Evolutionary conservation across 768 basidiomycete species (phyloP).

Genomic region (Rhizopogon roseolus): DNA sequence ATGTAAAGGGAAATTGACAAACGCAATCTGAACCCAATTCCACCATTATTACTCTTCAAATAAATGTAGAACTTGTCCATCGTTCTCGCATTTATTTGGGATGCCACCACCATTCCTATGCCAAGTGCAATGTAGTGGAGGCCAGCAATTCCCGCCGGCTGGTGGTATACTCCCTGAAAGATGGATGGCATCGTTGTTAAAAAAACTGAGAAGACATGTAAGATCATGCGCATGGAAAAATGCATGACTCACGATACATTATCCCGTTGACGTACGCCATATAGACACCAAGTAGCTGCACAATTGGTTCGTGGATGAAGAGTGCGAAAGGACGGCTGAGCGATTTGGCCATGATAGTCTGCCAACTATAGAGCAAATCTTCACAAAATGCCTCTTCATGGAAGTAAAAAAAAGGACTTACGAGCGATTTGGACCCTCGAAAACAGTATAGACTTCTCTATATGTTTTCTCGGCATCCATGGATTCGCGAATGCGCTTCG

Average conservation of each 20-base stretch:
- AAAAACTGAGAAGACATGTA: constrained; percentile 40
- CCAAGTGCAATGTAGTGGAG: constrained; percentile 60
- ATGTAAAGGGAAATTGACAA: constrained; percentile 7
- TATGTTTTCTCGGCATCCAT: constrained; percentile 43
- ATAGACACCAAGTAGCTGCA: constrained; percentile 60
- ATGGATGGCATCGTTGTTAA: constrained; percentile 60
- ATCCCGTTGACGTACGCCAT: constrained; percentile 67
- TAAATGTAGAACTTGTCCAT: constrained; percentile 54
- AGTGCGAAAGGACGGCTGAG: constrained; percentile 66
- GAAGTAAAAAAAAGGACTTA: constrained; percentile 21
- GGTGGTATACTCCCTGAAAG: constrained; percentile 48
- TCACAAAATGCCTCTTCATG: background rate
- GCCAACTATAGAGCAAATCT: constrained; percentile 35
- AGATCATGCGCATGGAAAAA: background rate
- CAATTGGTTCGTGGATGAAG: constrained; percentile 56
- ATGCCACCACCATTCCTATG: constrained; percentile 48
- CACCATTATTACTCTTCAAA: constrained; percentile 47
- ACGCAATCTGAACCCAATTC: constrained; percentile 48
- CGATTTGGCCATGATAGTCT: constrained; percentile 44
- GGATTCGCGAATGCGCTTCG: constrained; percentile 37
- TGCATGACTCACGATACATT: constrained; percentile 42
- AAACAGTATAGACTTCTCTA: constrained; percentile 44
- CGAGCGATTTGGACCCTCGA: constrained; percentile 39
- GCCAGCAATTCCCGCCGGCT: constrained; percentile 23
- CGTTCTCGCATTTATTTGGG: constrained; percentile 48